phyloP scores from a whole-genome alignment of 1,139 yeast species.

The Hyphopichia pseudoburtonii region DNA sequence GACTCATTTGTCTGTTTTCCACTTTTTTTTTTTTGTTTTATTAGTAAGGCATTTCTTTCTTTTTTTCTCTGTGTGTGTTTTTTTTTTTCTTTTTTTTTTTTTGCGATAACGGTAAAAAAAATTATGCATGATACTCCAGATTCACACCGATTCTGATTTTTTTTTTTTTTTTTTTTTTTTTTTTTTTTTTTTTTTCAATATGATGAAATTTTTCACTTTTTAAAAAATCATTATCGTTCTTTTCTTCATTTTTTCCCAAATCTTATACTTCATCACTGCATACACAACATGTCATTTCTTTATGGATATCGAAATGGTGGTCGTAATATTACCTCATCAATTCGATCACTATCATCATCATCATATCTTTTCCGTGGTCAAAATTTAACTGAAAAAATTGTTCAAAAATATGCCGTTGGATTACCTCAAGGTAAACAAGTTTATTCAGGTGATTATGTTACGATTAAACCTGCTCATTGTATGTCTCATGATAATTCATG shows the following conservation, averaged over 20 bases:
- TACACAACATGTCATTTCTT: not conserved
- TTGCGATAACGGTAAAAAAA: not conserved
- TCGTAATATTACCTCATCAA: not conserved
- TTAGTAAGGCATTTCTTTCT: no score
- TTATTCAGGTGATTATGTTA: constrained; percentile 89
- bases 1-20: constrained; percentile 19
- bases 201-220: no score
- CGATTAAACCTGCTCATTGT: constrained; percentile 93
- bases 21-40: not conserved
- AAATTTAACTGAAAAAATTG: constrained; percentile 92
- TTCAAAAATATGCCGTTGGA: constrained; percentile 89
- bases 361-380: constrained; percentile 49
- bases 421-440: constrained; percentile 69
- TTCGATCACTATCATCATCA: not conserved
- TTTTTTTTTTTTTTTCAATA: constrained; percentile 1
- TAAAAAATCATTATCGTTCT: no score
- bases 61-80: not conserved
- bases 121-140: not conserved
- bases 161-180: not conserved
- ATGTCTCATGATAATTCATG: constrained; percentile 99
- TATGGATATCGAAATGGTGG: no score
- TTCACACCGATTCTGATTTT: not conserved
- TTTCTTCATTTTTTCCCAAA: no score
- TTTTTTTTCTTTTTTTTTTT: not conserved
- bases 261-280: no score